Evolutionary conservation across 495 filamentous ascomycete species (phyloP), one percentile per base, ranked within the genome.

Genomic region (Letharia columbiana): DNA sequence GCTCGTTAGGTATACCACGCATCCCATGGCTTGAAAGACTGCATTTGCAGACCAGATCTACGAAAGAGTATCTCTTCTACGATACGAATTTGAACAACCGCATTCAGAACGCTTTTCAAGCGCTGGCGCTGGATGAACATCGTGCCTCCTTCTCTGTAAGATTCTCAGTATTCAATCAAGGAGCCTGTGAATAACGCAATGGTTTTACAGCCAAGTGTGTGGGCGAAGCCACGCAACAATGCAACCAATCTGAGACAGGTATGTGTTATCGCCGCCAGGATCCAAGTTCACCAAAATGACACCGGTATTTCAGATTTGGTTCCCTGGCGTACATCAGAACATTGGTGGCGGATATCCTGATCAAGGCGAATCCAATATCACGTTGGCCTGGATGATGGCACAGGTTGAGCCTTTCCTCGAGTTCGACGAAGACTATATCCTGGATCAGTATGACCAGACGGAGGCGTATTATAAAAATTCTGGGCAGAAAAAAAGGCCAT

Each of bases 81-180:
- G 74, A 76, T 41, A 76, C 73, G 20, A 67, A 70, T 12, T 63
- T 75, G 9, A 70, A 70, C 44, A 56, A 70, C 72, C 74, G 80
- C 60, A 79, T 87, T 63, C 73, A 81, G 58, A 74, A 86, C 68
- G 85, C 86, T 4, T 87, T 81, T 68, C 85, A 88, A 37, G 84
- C 84, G 31, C 68, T 87, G 17, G 79, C 84, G 12, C 71, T 88
- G 4, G 84, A 88, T 57, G 85, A 87, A 75, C 54, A 57, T 12
- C 77, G 84, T 17, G 72, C 71, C 3, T 72, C 83, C 5, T 87
- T 84, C 66, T 66, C 74, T 20, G 63, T 65, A 59, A 50, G 54
- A 18, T 39, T 28, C 41, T 40, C 42, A 4, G 42, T 18, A 40
- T 39, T 3, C 15, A 28, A 17, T 15, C 6, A 15, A 4, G 37